phyloP scores from a whole-genome alignment of 768 basidiomycete species.

The Cystobasidium tubakii region DNA sequence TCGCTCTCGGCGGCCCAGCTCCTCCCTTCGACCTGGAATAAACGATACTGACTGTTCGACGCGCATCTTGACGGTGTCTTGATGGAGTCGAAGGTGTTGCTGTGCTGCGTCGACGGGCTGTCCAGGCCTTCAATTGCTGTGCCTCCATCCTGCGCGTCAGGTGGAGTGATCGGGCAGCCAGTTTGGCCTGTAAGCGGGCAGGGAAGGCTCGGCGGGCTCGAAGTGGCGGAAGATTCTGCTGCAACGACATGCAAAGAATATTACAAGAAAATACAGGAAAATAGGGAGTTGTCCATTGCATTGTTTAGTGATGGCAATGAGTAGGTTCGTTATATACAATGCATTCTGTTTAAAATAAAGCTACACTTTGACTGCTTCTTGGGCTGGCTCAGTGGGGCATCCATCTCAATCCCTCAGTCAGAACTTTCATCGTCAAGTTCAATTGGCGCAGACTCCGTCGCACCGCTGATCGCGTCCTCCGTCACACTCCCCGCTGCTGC shows the following conservation, averaged over 20 bases:
- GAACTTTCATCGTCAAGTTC: neutral
- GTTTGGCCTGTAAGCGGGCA: too few relatives aligned
- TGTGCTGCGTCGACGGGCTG: neutral
- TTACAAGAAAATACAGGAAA: too few relatives aligned
- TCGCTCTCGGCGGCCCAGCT: neutral
- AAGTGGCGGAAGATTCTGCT: neutral
- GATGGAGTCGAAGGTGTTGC: slow-evolving; percentile 2
- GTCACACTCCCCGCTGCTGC: neutral
- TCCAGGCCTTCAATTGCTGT: neutral
- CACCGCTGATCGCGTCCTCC: too few relatives aligned
- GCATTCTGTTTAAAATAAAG: neutral
- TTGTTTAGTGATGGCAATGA: too few relatives aligned
- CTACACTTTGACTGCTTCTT: neutral
- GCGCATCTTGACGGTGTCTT: slow-evolving; percentile 30
- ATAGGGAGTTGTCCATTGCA: too few relatives aligned
- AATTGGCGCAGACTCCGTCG: neutral
- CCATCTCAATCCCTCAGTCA: neutral
- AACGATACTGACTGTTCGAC: slow-evolving; percentile 19
- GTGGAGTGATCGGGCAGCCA: neutral
- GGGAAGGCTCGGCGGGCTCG: neutral
- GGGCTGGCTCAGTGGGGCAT: neutral
- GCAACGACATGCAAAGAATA: neutral
- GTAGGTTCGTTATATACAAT: too few relatives aligned
- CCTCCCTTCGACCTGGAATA: neutral
- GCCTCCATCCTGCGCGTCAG: neutral